Percentiles rank a stretch among this genome's conserved stretches.
These are phyloP conservation scores for Tolypocladium album DNA, from an alignment of 2,329 filamentous ascomycete species.

Conservation along the genomic window DNA sequence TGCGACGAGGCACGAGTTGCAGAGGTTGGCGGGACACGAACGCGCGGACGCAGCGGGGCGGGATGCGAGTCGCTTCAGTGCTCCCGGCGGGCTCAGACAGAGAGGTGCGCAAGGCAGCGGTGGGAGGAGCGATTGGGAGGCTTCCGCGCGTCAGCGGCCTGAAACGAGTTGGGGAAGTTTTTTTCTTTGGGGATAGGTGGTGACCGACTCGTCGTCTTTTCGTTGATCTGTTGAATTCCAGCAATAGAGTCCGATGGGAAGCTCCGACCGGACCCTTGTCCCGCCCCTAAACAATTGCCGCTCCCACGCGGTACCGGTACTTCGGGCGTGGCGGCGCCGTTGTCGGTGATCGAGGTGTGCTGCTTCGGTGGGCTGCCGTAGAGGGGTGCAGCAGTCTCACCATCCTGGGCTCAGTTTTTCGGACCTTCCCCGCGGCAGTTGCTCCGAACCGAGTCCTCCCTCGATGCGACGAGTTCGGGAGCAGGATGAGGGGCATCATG, in stretches of 20 bases:
- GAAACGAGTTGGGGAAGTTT: constrained; percentile 8
- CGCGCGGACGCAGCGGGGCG: not conserved
- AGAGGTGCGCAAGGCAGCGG: not conserved
- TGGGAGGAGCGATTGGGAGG: not conserved
- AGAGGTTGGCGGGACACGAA: not conserved
- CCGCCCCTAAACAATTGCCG: constrained; percentile 2
- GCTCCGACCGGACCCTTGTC: constrained; percentile 4
- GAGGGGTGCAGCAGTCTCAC: not conserved
- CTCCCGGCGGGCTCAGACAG: not conserved
- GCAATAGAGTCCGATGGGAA: not conserved
- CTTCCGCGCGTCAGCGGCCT: constrained; percentile 3
- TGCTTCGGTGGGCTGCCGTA: not conserved
- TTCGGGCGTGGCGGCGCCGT: not conserved
- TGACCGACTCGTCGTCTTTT: constrained; percentile 1
- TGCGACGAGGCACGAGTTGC: not conserved
- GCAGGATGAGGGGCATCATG: not conserved
- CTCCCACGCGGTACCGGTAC: constrained; percentile 4
- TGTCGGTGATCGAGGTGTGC: constrained; percentile 2
- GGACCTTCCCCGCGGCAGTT: not conserved
- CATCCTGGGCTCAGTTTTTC: not conserved
- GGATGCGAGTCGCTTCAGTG: not conserved
- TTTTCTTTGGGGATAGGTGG: constrained; percentile 5
- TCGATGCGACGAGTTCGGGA: not conserved
- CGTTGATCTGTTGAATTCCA: constrained; percentile 7
- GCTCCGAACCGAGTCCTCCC: not conserved